Conservation (phyloP, 2,329 filamentous ascomycete species). For the Neurospora sp. region DNA sequence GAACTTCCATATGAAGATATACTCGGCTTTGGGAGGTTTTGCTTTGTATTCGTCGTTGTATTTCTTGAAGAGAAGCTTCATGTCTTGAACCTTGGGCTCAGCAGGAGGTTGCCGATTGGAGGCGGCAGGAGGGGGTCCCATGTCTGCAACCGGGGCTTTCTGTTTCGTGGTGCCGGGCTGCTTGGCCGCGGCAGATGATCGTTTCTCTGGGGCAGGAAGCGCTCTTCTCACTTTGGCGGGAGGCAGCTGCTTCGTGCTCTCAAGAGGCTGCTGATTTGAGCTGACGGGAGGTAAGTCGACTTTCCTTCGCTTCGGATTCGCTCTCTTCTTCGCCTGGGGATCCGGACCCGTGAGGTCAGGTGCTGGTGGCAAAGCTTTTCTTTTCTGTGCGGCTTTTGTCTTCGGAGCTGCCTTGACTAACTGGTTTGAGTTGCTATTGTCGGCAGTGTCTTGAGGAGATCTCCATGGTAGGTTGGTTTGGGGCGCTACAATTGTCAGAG, state of each 20-base stretch:
- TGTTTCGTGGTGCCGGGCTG: not conserved
- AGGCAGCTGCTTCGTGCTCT: slow-evolving; percentile 1
- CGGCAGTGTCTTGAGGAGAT: not conserved
- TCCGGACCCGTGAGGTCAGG: not conserved
- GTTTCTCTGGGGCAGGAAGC: not conserved
- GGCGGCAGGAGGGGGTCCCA: not conserved
- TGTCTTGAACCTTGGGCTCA: slow-evolving; percentile 2
- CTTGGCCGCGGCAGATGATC: not conserved
- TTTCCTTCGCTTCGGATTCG: not conserved
- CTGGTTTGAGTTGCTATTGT: not conserved
- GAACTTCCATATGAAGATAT: slow-evolving; percentile 16
- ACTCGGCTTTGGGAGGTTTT: slow-evolving; percentile 8
- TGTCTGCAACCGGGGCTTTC: not conserved
- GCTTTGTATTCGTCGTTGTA: slow-evolving; percentile 10
- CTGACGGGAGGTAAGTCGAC: not conserved
- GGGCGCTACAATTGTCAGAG: not conserved
- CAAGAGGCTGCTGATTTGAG: not conserved
- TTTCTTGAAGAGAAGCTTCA: slow-evolving; percentile 11
- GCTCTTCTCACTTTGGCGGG: not conserved
- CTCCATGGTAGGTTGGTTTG: not conserved
- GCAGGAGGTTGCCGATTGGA: not conserved
- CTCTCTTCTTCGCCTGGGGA: not conserved
- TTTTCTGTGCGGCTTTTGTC: not conserved
- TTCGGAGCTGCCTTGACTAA: not conserved
- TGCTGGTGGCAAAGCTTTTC: not conserved